Percentiles rank a stretch among this genome's conserved stretches.
These are phyloP conservation scores for Candida ortonii DNA, from an alignment of 805 yeast genomes.

Conservation along the genomic window DNA sequence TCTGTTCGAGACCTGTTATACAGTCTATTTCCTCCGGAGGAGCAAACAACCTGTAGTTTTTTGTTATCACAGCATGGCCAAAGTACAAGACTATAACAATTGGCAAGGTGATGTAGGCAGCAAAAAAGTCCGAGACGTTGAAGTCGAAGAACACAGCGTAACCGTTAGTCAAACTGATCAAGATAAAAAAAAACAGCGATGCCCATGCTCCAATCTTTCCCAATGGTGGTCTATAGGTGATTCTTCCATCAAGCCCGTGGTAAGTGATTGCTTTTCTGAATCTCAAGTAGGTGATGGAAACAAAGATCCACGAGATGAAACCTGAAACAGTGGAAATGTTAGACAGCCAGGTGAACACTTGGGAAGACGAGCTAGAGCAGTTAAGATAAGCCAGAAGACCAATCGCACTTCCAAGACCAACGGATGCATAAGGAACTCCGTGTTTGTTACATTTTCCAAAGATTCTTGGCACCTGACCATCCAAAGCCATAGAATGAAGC, in stretches of 20 bases:
- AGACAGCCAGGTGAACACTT: conserved; percentile 65
- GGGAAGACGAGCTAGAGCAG: conserved; percentile 53
- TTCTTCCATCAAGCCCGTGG: conserved; percentile 50
- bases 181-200: conserved; percentile 38
- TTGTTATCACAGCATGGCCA: conserved; percentile 53
- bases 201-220: conserved; percentile 61
- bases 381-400: conserved; percentile 65
- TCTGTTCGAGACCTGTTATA: conserved; percentile 56
- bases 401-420: conserved; percentile 47
- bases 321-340: conserved; percentile 68
- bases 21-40: conserved; percentile 62
- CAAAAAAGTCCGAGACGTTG: conserved; percentile 57
- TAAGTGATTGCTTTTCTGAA: conserved; percentile 61
- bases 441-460: conserved; percentile 57
- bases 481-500: conserved; percentile 66
- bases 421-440: conserved; percentile 67
- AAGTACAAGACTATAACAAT: conserved; percentile 49
- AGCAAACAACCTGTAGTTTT: conserved; percentile 42
- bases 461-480: conserved; percentile 70
- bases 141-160: conserved; percentile 55
- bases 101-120: conserved; percentile 64
- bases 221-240: conserved; percentile 53
- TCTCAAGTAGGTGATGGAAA: conserved; percentile 53
- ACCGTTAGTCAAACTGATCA: conserved; percentile 53
- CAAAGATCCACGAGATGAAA: conserved; percentile 60